phyloP scores from a whole-genome alignment of 441 rosid genomes.

The Pelargonium citronellum region DNA sequence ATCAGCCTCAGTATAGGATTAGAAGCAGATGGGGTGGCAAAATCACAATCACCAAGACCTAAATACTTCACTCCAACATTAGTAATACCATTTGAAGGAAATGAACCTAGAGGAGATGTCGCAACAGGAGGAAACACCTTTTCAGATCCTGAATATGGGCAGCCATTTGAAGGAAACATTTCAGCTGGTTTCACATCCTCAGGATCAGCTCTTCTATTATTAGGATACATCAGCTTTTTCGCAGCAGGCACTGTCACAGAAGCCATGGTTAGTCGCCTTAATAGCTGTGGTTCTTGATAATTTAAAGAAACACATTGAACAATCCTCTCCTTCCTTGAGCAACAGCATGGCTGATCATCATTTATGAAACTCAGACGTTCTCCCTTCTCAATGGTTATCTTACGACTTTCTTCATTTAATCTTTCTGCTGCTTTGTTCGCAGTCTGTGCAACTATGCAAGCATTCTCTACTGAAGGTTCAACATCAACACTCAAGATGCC shows the following conservation, averaged over 20 bases:
- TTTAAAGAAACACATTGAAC: constrained; percentile 36
- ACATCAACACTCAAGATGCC: constrained; percentile 29
- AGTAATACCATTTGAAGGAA: constrained; percentile 37
- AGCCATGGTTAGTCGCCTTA: constrained; percentile 47
- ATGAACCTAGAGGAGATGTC: constrained; percentile 29
- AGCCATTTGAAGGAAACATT: constrained; percentile 28
- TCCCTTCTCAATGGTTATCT: constrained; percentile 42
- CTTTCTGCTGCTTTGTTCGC: constrained; percentile 28
- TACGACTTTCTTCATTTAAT: constrained; percentile 31
- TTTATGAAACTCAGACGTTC: constrained; percentile 34
- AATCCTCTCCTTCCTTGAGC: constrained; percentile 69
- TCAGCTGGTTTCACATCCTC: constrained; percentile 32
- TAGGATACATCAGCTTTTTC: constrained; percentile 27
- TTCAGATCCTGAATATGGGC: constrained; percentile 31
- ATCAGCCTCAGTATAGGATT: constrained; percentile 83
- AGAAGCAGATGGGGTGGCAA: constrained; percentile 54
- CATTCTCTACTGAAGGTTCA: constrained; percentile 33
- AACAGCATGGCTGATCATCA: constrained; percentile 70
- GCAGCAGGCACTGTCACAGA: constrained; percentile 33
- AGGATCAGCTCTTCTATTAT: constrained; percentile 20
- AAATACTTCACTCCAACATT: constrained; percentile 9
- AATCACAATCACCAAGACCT: constrained; percentile 12
- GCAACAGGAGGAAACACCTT: constrained; percentile 14
- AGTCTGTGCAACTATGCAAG: constrained; percentile 30
- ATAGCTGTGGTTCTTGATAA: constrained; percentile 49